Conservation (phyloP, 2,329 filamentous ascomycete species). For the Penicillium rolfsii region DNA sequence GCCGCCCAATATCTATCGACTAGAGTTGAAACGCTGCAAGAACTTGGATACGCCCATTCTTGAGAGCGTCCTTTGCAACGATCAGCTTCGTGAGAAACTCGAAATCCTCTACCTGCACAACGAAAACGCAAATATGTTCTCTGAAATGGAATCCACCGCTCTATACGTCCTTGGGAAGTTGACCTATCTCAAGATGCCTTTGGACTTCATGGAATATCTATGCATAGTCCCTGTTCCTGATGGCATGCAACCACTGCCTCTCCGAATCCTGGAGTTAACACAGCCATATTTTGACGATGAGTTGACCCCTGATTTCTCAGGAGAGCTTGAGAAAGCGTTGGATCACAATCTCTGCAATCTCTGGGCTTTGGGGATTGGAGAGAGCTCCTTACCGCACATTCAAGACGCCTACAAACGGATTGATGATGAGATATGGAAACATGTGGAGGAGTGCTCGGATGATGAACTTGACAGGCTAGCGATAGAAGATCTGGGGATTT, state of each 20-base stretch:
- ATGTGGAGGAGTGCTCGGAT: not conserved
- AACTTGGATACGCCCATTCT: not conserved
- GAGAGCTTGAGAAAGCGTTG: not conserved
- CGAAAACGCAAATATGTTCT: not conserved
- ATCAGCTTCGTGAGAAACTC: not conserved
- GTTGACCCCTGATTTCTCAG: not conserved
- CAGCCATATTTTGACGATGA: not conserved
- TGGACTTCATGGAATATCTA: not conserved
- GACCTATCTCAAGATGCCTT: not conserved
- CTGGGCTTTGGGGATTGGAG: not conserved
- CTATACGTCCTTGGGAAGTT: conserved; percentile 1
- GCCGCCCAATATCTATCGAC: not conserved
- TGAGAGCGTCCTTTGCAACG: not conserved
- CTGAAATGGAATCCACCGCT: not conserved
- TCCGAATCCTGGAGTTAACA: conserved; percentile 1
- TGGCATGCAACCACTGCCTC: not conserved
- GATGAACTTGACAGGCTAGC: not conserved
- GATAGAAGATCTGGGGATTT: conserved; percentile 7
- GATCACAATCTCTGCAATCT: not conserved
- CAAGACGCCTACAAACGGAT: not conserved
- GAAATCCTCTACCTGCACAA: not conserved
- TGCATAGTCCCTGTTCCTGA: not conserved
- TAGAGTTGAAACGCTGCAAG: not conserved
- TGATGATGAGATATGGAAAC: conserved; percentile 1
- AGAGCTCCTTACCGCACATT: not conserved